phyloP scores from a whole-genome alignment of 371 early-diverging fungal genomes.

The Rhizopus delemar region DNA sequence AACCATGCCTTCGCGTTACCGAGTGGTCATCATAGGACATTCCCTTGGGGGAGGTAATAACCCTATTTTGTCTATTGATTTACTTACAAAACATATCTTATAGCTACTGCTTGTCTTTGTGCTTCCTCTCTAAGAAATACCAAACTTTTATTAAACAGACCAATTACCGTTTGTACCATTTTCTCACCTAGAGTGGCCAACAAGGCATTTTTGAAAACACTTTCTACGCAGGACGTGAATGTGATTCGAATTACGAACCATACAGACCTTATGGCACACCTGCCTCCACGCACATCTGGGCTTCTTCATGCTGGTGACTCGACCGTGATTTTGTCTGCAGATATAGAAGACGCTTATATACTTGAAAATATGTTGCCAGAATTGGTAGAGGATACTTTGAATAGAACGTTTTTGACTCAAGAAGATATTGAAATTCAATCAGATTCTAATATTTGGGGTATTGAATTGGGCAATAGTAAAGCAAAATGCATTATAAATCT shows the following conservation, averaged over 20 bases:
- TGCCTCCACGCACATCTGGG: conserved; percentile 43
- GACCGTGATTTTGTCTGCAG: conserved; percentile 21
- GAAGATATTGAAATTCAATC: conserved; percentile 3
- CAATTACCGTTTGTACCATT: conserved; percentile 30
- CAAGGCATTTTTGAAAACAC: conserved; percentile 24
- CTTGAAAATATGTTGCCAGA: conserved; percentile 8
- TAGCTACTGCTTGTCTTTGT: conserved; percentile 44
- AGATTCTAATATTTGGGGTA: not conserved
- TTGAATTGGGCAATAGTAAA: conserved; percentile 1
- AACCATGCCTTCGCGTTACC: conserved; percentile 33
- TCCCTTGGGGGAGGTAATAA: conserved; percentile 40
- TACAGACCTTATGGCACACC: conserved; percentile 30
- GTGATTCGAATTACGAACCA: conserved; percentile 38
- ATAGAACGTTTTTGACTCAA: conserved; percentile 16
- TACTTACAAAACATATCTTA: not conserved
- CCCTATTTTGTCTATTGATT: not conserved
- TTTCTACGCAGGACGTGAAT: conserved; percentile 25
- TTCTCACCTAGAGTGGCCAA: conserved; percentile 42
- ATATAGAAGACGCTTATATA: conserved; percentile 8
- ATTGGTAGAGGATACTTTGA: conserved; percentile 19
- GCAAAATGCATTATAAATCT: conserved; percentile 1
- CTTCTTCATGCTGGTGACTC: conserved; percentile 34
- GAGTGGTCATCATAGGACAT: conserved; percentile 40
- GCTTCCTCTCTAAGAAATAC: conserved; percentile 43
- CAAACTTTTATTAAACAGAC: conserved; percentile 28